Percentiles rank a stretch among this genome's conserved stretches.
Evolutionary conservation across 176 grass and related monocot species (phyloP).

Genomic region (Elymus sibiricus): DNA sequence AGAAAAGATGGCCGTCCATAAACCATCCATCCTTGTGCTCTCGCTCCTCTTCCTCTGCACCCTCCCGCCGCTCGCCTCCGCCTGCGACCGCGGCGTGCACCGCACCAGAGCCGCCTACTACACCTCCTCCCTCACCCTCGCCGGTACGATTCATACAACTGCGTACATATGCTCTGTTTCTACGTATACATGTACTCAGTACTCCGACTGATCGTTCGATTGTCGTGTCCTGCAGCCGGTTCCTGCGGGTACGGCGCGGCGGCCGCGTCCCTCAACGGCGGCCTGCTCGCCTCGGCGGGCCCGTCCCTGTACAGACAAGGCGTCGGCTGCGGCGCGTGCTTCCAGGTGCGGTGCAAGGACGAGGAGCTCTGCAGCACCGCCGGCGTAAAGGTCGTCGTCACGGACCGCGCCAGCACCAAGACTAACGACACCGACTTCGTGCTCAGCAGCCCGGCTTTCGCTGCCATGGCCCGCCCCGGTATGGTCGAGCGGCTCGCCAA

Average conservation of each 20-base stretch:
- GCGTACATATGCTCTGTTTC: not conserved
- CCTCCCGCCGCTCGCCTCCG: constrained; percentile 34
- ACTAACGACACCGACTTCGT: constrained; percentile 62
- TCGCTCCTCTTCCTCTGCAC: constrained; percentile 3
- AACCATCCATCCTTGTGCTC: not conserved
- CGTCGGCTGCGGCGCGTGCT: constrained; percentile 83
- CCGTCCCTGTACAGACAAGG: constrained; percentile 54
- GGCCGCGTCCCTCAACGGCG: constrained; percentile 48
- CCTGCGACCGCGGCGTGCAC: constrained; percentile 74
- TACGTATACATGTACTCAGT: not conserved
- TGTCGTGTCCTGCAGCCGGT: constrained; percentile 36
- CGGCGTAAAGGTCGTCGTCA: constrained; percentile 64
- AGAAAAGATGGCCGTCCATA: constrained; percentile 29
- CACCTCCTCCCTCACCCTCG: constrained; percentile 47
- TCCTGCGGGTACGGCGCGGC: constrained; percentile 79
- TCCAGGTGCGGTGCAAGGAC: constrained; percentile 88
- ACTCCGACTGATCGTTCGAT: not conserved
- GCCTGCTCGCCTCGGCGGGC: constrained; percentile 45
- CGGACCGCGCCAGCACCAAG: constrained; percentile 64
- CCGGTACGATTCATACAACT: constrained; percentile 23
- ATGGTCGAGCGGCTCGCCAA: constrained; percentile 37
- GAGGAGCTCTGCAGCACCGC: constrained; percentile 34
- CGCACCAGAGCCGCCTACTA: constrained; percentile 46
- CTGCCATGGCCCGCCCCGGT: constrained; percentile 67
- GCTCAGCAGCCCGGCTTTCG: constrained; percentile 53